Base-by-base conservation (phyloP, 2,329 filamentous ascomycete genomes). In the Parastagonospora avenae region DNA sequence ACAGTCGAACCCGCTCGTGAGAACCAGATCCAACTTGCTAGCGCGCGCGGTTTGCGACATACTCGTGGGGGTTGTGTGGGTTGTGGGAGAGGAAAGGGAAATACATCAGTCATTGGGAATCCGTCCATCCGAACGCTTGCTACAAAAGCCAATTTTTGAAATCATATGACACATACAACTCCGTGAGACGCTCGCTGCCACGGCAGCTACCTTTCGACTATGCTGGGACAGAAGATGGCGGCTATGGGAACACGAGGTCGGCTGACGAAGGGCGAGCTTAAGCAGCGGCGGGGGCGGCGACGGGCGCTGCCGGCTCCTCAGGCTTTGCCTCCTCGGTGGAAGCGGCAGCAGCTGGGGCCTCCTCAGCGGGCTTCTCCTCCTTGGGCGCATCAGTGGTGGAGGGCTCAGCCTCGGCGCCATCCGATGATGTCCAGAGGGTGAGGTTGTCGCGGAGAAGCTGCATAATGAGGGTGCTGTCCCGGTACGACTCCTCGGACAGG, bases 391-490 rank as follows among this genome's bases (percentile, higher is more conserved):
- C 69, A 52, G 76, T 74, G 54, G 80, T 81, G 60, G 86, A 80
- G 51, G 80, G 80, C 78, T 93, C 90, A 55, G 84, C 82, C 77
- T 96, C 93, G 70, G 82, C 87, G 68, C 85, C 90, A 76, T 96
- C 92, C 54, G 92, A 95, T 66, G 92, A 97, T 68, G 92, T 97
- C 92, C 92, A 97, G 78, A 97, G 89, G 64, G 92, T 97, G 61
- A 97, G 85, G 85, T 97, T 97, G 83, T 97, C 93, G 75, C 93
- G 91, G 77, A 97, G 89, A 59, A 97, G 85, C 85, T 97, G 93
- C 93, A 97, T 97, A 84, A 97, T 97, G 70, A 97, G 86, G 54
- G 93, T 97, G 86, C 92, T 96, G 81, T 97, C 93, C 74, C 92
- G 91, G 89, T 97, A 97, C 54, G 91, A 96, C 83, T 97, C 93